These are phyloP conservation scores for Lithohypha guttulata DNA, from an alignment of 2,329 filamentous ascomycete genomes.

Conservation along the genomic window DNA sequence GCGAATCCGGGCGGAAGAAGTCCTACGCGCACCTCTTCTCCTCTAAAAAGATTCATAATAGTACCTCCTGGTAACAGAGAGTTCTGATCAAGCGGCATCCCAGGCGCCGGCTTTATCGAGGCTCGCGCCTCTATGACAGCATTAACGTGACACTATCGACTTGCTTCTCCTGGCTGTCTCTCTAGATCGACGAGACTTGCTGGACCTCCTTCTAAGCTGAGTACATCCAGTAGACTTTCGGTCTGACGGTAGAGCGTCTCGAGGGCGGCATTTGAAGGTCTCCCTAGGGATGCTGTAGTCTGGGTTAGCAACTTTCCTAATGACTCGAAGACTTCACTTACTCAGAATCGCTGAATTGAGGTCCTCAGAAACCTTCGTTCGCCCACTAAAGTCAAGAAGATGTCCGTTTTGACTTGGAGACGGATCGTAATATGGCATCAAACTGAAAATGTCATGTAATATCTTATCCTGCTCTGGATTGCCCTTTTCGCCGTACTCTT, in stretches of 20 bases:
- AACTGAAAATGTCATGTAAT: conserved; percentile 73
- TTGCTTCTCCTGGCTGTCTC: conserved; percentile 34
- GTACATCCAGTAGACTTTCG: conserved; percentile 69
- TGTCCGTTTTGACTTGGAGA: conserved; percentile 65
- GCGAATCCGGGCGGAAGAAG: not conserved
- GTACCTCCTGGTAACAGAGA: conserved; percentile 1
- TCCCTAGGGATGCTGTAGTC: conserved; percentile 67
- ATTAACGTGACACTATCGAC: conserved; percentile 22
- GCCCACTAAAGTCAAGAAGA: conserved; percentile 63
- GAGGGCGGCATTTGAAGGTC: conserved; percentile 74
- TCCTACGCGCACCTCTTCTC: not conserved
- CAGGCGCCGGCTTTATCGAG: not conserved
- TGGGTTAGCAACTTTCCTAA: conserved; percentile 13
- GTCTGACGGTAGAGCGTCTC: conserved; percentile 82
- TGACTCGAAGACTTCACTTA: conserved; percentile 37
- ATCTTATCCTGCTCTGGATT: conserved; percentile 60
- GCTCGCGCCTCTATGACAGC: not conserved
- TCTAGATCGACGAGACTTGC: conserved; percentile 78
- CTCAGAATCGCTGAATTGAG: conserved; percentile 86
- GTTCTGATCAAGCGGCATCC: not conserved
- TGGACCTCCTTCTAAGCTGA: conserved; percentile 66
- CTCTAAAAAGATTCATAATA: not conserved
- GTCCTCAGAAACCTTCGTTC: conserved; percentile 77
- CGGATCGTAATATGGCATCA: conserved; percentile 79
- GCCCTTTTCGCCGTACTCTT: conserved; percentile 64